Percentiles rank a stretch among this genome's conserved stretches.
phyloP scores from a whole-genome alignment of 305 asterid genomes.

The Fraxinus sp. region DNA sequence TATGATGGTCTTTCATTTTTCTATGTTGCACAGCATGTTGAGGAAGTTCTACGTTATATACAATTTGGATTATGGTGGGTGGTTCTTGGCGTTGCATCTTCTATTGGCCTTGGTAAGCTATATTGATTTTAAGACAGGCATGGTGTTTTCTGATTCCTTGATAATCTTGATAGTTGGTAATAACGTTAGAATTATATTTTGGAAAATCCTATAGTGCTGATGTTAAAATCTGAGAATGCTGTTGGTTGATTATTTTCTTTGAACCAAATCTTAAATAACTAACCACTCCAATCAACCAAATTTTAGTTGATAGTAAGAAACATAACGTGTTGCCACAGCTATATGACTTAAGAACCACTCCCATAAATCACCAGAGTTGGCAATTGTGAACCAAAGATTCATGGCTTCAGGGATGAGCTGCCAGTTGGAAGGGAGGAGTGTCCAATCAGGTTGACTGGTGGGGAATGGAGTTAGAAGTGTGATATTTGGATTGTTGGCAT shows the following conservation, averaged over 20 bases:
- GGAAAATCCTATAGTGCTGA: background rate
- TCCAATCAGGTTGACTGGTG: background rate
- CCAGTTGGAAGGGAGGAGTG: background rate
- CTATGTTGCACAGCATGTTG: constrained; percentile 58
- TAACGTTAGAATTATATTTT: constrained; percentile 11
- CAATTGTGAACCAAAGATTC: background rate
- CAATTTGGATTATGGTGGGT: constrained; percentile 91
- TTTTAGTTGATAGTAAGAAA: background rate
- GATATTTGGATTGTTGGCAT: background rate
- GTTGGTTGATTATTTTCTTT: background rate
- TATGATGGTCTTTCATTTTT: background rate
- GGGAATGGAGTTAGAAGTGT: background rate
- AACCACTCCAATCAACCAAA: background rate
- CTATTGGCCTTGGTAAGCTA: constrained; percentile 92
- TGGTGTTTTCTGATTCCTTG: background rate
- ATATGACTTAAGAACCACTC: background rate
- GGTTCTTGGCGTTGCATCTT: constrained; percentile 97
- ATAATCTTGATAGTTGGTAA: background rate
- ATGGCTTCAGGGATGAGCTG: background rate
- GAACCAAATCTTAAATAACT: background rate
- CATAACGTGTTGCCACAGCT: background rate
- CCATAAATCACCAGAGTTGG: background rate
- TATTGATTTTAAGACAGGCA: background rate
- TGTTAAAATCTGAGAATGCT: background rate
- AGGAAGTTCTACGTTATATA: constrained; percentile 58